A percentile compares a stretch with the other conserved stretches of the same genome.
Evolutionary conservation across 169 alveolate genomes (phyloP).

Genomic region (Plasmodium coatneyi): DNA sequence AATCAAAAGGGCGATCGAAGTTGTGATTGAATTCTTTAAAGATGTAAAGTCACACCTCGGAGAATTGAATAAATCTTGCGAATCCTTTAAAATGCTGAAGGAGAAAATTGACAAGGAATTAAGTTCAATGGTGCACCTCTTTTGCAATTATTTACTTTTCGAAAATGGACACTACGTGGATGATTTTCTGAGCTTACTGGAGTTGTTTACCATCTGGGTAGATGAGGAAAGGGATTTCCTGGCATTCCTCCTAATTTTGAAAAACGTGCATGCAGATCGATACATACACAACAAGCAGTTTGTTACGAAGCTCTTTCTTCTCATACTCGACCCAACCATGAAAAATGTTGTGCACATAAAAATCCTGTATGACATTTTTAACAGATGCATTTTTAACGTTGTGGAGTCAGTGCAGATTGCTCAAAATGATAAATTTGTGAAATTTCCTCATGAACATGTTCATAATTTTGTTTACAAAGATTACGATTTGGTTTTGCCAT

Average conservation of each 20-base stretch:
- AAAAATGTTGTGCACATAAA: slow-evolving; percentile 35
- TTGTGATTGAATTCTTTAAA: slow-evolving; percentile 60
- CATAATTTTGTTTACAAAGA: not conserved
- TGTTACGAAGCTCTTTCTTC: slow-evolving; percentile 34
- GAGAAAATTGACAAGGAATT: slow-evolving; percentile 7
- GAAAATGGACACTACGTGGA: slow-evolving; percentile 56
- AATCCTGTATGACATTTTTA: slow-evolving; percentile 30
- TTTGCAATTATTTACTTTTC: slow-evolving; percentile 52
- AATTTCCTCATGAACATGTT: not conserved
- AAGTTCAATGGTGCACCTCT: slow-evolving; percentile 12
- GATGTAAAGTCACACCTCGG: slow-evolving; percentile 20
- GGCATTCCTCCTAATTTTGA: slow-evolving; percentile 12
- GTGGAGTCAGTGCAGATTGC: slow-evolving; percentile 15
- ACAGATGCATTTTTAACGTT: slow-evolving; percentile 34
- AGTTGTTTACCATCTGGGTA: slow-evolving; percentile 20
- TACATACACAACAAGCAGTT: slow-evolving; percentile 28
- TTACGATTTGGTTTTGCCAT: slow-evolving; percentile 15
- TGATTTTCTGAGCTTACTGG: slow-evolving; percentile 49
- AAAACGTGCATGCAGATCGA: slow-evolving; percentile 1
- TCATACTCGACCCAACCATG: slow-evolving; percentile 38
- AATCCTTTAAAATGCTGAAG: slow-evolving; percentile 6
- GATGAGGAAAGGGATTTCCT: slow-evolving; percentile 15
- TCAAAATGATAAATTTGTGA: not conserved
- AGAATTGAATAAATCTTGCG: not conserved
- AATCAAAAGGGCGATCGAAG: slow-evolving; percentile 39